These are phyloP conservation scores for Myriangium duriaei DNA, from an alignment of 2,329 filamentous ascomycete species.

Conservation along the genomic window DNA sequence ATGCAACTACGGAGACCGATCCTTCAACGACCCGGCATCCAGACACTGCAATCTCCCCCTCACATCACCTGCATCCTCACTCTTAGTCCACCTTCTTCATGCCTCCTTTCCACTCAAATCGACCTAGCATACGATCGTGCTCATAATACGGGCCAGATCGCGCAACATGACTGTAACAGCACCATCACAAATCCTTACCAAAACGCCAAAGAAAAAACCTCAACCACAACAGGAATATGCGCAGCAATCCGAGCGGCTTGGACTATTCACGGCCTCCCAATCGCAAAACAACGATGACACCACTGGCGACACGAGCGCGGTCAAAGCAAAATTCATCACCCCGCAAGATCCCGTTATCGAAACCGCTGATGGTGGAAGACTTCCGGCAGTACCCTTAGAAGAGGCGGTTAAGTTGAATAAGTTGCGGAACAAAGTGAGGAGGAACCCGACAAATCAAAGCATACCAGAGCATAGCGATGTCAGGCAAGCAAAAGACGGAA, in stretches of 20 bases:
- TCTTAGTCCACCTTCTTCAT: background rate
- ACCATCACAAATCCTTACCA: conserved; percentile 4
- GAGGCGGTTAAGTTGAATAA: conserved; percentile 61
- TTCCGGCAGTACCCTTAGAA: conserved; percentile 56
- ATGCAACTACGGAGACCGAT: background rate
- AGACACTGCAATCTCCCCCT: background rate
- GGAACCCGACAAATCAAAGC: conserved; percentile 20
- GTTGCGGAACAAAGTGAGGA: conserved; percentile 41
- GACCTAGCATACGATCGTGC: background rate
- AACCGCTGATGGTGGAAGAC: conserved; percentile 51
- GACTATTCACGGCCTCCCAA: conserved; percentile 27
- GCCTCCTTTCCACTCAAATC: background rate
- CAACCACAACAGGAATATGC: conserved; percentile 38
- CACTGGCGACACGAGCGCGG: conserved; percentile 40
- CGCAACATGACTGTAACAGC: conserved; percentile 1
- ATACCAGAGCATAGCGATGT: conserved; percentile 21
- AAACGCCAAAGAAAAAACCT: conserved; percentile 28
- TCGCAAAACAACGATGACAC: conserved; percentile 27
- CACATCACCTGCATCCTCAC: background rate
- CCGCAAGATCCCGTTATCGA: conserved; percentile 59
- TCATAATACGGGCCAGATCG: background rate
- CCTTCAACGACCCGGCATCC: background rate
- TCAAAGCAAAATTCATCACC: conserved; percentile 51
- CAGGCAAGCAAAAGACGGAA: conserved; percentile 31
- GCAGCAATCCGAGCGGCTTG: conserved; percentile 43